Base-by-base conservation (phyloP, 2,329 filamentous ascomycete genomes). In the Sporothrix pallida region DNA sequence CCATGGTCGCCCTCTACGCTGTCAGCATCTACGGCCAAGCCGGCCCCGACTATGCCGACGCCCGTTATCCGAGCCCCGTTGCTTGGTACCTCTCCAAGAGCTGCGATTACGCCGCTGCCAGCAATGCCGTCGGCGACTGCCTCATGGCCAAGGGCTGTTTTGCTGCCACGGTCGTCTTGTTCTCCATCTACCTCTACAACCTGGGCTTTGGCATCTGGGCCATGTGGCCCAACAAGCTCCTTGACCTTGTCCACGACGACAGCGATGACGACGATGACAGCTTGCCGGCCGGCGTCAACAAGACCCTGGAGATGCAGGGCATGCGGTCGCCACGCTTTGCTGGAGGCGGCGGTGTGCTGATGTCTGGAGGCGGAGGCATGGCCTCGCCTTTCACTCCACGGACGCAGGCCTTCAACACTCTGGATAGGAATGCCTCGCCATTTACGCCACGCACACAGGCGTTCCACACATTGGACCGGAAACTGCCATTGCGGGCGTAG, bases 41-140 rank as follows among this genome's bases (percentile, higher is more conserved):
- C 72, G 90, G 91, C 12, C 90, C 91, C 44, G 93, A 95, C 82
- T 88, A 91, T 79, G 88, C 88, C 76, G 92, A 95, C 81, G 82
- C 88, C 6, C 81, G 84, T 60, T 87, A 90, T 78, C 87, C 87
- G 5, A 90, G 90, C 78, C 84, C 85, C 37, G 86, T 89, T 37
- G 87, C 92, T 7, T 95, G 93, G 93, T 95, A 94, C 80, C 88
- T 95, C 77, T 87, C 87, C 72, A 89, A 92, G 80, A 89, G 88
- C 75, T 95, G 93, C 82, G 84, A 82, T 71, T 85, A 91, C 52
- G 90, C 90, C 1, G 84, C 83, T 71, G 83, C 86, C 5, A 86
- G 86, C 75, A 82, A 81, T 69, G 86, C 87, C 42, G 84, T 87
- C 67, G 82, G 86, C 72, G 89, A 88, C 78, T 95, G 93, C 81